Percentiles rank a stretch among this genome's conserved stretches.
Conservation (phyloP, 192 early-diverging fungal genomes). For the Phycomyces blakesleeanus region DNA sequence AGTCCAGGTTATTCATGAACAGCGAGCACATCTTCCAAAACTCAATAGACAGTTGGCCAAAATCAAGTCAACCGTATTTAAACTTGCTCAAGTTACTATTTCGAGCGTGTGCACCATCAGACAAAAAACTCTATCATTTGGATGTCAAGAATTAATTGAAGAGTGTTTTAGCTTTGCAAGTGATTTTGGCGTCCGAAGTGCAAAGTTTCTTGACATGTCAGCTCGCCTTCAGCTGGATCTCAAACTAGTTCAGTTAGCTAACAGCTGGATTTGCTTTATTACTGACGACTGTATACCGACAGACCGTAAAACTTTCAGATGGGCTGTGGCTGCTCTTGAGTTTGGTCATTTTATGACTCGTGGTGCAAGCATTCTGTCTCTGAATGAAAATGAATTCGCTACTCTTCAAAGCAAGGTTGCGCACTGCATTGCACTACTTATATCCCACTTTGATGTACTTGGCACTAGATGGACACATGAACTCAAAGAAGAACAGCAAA, state of each 20-base stretch:
- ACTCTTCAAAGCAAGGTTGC: conserved; percentile 69
- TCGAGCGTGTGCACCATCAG: conserved; percentile 54
- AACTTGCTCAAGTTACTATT: conserved; percentile 51
- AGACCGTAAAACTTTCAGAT: conserved; percentile 76
- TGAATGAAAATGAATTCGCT: conserved; percentile 69
- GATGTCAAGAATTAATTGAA: conserved; percentile 62
- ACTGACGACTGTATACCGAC: conserved; percentile 76
- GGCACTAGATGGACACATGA: conserved; percentile 54
- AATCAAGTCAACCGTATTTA: conserved; percentile 52
- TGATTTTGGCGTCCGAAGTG: conserved; percentile 62
- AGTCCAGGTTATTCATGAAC: conserved; percentile 46
- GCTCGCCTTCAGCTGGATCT: conserved; percentile 58
- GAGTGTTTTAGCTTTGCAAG: conserved; percentile 69
- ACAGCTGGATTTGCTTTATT: conserved; percentile 88
- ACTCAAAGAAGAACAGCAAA: conserved; percentile 27
- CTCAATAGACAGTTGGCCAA: conserved; percentile 56
- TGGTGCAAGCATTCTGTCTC: conserved; percentile 63
- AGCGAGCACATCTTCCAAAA: conserved; percentile 53
- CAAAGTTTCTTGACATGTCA: conserved; percentile 56
- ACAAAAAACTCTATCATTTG: conserved; percentile 38
- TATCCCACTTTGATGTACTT: conserved; percentile 79
- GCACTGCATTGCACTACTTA: conserved; percentile 74
- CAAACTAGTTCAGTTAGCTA: conserved; percentile 66
- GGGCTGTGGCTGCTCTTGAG: conserved; percentile 82
- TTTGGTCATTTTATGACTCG: conserved; percentile 76